phyloP scores from a whole-genome alignment of 208 protist genomes.

The Naegleria lovaniensis region DNA sequence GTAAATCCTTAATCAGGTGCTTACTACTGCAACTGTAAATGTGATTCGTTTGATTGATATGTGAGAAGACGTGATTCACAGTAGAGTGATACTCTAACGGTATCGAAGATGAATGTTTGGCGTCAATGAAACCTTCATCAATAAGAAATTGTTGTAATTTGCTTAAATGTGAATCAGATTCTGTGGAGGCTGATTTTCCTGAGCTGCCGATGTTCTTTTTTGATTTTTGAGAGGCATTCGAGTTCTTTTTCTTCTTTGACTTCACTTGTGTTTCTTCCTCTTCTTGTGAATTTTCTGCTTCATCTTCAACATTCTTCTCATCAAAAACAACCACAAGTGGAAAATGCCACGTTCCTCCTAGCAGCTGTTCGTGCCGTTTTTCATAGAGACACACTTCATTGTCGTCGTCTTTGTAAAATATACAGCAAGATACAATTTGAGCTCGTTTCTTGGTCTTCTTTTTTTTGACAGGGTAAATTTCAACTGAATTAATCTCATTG shows the following conservation, averaged over 20 bases:
- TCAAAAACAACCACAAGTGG: not conserved
- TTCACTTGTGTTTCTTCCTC: no score
- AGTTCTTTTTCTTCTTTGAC: slow-evolving; percentile 8
- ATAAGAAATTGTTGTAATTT: not conserved
- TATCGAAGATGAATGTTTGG: not conserved
- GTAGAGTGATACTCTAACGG: not conserved
- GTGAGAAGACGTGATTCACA: not conserved
- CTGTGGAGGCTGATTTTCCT: not conserved
- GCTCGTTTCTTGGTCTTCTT: not conserved
- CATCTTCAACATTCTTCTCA: slow-evolving; percentile 27
- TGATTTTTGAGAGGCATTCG: no score
- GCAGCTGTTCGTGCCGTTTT: no score
- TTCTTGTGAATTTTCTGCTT: slow-evolving; percentile 43
- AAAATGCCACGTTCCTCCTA: not conserved
- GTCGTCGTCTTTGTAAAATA: not conserved
- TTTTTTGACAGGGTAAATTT: not conserved
- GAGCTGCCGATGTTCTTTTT: not conserved
- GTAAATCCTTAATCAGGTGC: not conserved
- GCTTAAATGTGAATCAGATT: not conserved
- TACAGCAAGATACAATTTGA: not conserved
- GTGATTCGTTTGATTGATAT: not conserved
- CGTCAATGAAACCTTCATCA: not conserved
- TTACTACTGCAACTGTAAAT: not conserved
- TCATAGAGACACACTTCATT: not conserved
- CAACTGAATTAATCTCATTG: not conserved